Base-by-base conservation (phyloP, 2,329 filamentous ascomycete genomes). In the Harringtonia aguacate region DNA sequence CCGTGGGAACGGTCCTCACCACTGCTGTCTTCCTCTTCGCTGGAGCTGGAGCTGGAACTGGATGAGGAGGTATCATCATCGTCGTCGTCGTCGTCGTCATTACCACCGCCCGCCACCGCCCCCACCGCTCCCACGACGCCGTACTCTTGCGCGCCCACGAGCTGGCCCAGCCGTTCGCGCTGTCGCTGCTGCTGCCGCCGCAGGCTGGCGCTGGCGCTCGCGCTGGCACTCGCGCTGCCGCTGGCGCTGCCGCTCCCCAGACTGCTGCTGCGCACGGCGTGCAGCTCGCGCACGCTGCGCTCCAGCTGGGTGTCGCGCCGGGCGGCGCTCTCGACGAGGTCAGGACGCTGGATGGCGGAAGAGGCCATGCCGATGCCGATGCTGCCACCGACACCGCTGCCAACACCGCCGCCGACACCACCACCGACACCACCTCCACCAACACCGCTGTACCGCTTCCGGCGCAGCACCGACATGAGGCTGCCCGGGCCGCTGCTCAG, bases 231-330 rank as follows among this genome's bases (percentile, higher is more conserved):
- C 13, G 8, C 14, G 13, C 41, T 14, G 29, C 39, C 36, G 13
- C 29, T 28, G 30, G 34, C 39, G 39, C 22, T 24, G 39, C 7
- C 18, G 36, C 15, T 44, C 34, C 54, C 54, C 40, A 60, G 61
- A 30, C 53, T 54, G 44, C 62, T 61, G 37, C 56, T 60, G 34
- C 63, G 68, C 5, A 78, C 55, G 14, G 60, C 58, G n/a, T 58
- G 61, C 4, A 79, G 65, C 55, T 81, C 70, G 8, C 67, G 64
- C n/a, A 64, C 56, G 49, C 67, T 75, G 28, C 77, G 69, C 57
- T 84, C 79, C 2, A 83, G 64, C 18, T 66, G 70, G 0, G 77
- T 81, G 50, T 84, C 80, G 41, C 72, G 68, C 10, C 79, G 67
- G 2, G 79, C 77, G 3, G 73, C 72, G 50, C 72, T 80, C 51